phyloP scores from a whole-genome alignment of 2,329 filamentous ascomycete species.

The Alternaria panax region DNA sequence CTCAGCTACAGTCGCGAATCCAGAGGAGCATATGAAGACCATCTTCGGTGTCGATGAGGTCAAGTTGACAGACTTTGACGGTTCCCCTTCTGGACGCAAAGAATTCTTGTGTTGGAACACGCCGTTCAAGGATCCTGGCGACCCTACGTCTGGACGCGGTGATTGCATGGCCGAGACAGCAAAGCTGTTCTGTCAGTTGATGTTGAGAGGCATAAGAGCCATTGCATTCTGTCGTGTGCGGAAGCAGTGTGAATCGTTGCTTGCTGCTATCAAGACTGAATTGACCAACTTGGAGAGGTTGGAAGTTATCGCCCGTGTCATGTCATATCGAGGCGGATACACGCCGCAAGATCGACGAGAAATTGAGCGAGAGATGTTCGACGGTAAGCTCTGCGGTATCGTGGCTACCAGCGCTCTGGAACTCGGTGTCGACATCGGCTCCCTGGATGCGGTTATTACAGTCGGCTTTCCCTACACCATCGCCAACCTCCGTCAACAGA shows the following conservation, averaged over 20 bases:
- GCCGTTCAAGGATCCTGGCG: conserved; percentile 86
- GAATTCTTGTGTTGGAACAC: conserved; percentile 99
- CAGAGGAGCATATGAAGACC: conserved; percentile 86
- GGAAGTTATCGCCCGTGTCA: conserved; percentile 81
- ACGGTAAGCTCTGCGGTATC: conserved; percentile 90
- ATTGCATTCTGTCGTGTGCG: conserved; percentile 92
- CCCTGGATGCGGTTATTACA: conserved; percentile 89
- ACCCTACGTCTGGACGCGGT: conserved; percentile 85
- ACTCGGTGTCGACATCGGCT: conserved; percentile 93
- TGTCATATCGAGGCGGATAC: conserved; percentile 96
- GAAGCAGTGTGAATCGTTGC: conserved; percentile 85
- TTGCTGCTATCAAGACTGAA: conserved; percentile 80
- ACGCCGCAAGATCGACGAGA: conserved; percentile 86
- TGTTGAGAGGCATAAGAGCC: conserved; percentile 85
- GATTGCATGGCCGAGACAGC: conserved; percentile 87
- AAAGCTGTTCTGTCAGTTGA: conserved; percentile 85
- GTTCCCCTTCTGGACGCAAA: conserved; percentile 89
- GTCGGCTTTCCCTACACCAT: conserved; percentile 97
- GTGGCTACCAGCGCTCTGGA: conserved; percentile 93
- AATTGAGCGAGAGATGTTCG: conserved; percentile 97
- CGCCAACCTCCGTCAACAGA: conserved; percentile 92
- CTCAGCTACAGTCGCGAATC: conserved; percentile 95
- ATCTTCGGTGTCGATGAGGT: conserved; percentile 91
- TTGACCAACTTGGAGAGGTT: conserved; percentile 74
- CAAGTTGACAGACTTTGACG: conserved; percentile 85